These are phyloP conservation scores for Mycena floridula DNA, from an alignment of 768 basidiomycete species.

Conservation along the genomic window DNA sequence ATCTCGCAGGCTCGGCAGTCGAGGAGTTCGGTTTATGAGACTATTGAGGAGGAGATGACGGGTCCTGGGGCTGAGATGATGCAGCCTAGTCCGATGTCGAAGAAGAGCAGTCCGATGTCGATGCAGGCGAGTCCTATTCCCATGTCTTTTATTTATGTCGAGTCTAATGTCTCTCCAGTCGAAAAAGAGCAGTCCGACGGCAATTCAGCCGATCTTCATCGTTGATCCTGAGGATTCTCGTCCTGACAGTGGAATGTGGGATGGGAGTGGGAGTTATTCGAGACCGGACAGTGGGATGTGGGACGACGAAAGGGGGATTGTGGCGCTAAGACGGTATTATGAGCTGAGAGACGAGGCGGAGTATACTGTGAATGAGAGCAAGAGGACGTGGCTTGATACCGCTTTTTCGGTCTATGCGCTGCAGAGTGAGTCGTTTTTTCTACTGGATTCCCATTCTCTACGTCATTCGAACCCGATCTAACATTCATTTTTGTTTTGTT, in stretches of 20 bases:
- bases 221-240: slow-evolving; percentile 47
- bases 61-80: too few species aligned
- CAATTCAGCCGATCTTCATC: slow-evolving; percentile 42
- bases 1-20: slow-evolving; percentile 59
- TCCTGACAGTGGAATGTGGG: slow-evolving; percentile 46
- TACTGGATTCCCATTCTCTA: too few species aligned
- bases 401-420: slow-evolving; percentile 68
- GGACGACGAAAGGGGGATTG: slow-evolving; percentile 65
- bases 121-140: too few species aligned
- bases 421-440: too few species aligned
- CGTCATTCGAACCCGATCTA: too few species aligned
- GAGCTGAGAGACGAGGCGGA: too few species aligned
- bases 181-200: slow-evolving; percentile 30
- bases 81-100: slow-evolving; percentile 23
- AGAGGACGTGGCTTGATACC: slow-evolving; percentile 61
- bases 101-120: slow-evolving; percentile 31
- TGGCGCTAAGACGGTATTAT: slow-evolving; percentile 59
- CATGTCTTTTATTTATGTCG: too few species aligned
- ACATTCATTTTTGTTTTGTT: too few species aligned
- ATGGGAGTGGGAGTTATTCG: too few species aligned
- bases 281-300: too few species aligned
- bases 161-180: slow-evolving; percentile 27
- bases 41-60: slow-evolving; percentile 66
- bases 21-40: slow-evolving; percentile 70
- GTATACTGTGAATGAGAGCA: too few species aligned